Conservation (phyloP, 140 eudicot species). For the Bidens hawaiensis region DNA sequence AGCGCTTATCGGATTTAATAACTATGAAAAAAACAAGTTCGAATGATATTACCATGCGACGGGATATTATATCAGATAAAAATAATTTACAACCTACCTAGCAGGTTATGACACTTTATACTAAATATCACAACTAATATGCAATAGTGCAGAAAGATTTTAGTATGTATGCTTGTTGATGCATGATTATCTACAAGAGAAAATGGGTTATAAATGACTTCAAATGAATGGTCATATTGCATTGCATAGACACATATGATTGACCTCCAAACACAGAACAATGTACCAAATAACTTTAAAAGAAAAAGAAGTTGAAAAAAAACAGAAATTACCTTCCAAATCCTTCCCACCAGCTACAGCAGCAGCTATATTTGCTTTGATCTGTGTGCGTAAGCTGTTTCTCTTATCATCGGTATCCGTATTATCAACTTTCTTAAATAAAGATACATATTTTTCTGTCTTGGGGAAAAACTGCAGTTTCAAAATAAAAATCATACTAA, state of each 20-base stretch:
- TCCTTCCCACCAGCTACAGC: conserved; percentile 98
- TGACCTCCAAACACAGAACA: not conserved
- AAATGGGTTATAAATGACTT: not conserved
- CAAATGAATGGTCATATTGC: too few relatives aligned
- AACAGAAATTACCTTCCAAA: conserved; percentile 60
- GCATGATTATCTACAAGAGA: not conserved
- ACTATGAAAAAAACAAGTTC: too few relatives aligned
- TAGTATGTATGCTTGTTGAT: not conserved
- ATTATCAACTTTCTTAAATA: conserved; percentile 71
- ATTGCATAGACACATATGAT: not conserved
- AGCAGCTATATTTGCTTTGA: conserved; percentile 76
- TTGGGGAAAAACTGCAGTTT: conserved; percentile 86
- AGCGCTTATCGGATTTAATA: too few relatives aligned
- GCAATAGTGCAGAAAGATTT: not conserved
- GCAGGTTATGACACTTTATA: not conserved
- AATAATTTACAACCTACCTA: not conserved
- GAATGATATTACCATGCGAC: not conserved
- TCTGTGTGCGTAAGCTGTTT: conserved; percentile 67
- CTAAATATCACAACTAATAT: not conserved
- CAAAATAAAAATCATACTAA: too few relatives aligned
- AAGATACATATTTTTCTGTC: conserved; percentile 83
- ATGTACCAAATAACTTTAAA: too few relatives aligned
- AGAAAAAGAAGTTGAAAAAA: too few relatives aligned
- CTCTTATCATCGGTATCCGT: conserved; percentile 61
- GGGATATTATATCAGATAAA: not conserved